Evolutionary conservation across 352 stramenopile species (phyloP).

Genomic region (Sclerospora graminicola): DNA sequence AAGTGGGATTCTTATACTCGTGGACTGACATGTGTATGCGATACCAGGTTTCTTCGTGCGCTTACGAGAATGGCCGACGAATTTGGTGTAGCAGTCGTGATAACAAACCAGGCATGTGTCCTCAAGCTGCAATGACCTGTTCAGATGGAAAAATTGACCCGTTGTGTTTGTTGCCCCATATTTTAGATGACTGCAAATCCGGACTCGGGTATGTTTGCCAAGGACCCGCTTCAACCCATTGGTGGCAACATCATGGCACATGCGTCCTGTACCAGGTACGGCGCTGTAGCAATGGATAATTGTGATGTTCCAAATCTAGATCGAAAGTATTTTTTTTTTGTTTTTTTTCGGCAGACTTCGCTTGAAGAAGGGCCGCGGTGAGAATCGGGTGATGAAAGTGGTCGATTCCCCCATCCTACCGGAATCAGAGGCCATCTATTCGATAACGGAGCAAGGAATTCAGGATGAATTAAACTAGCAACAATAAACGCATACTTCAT

Average conservation of each 20-base stretch:
- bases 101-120: conserved; percentile 82
- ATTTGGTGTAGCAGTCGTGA: conserved; percentile 96
- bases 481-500: conserved; percentile 13
- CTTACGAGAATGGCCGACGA: conserved; percentile 96
- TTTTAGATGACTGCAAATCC: conserved; percentile 83
- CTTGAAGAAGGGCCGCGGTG: conserved; percentile 94
- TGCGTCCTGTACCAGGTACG: conserved; percentile 67
- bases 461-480: conserved; percentile 84
- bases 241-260: conserved; percentile 88
- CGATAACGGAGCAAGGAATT: conserved; percentile 92
- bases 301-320: too few relatives aligned
- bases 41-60: conserved; percentile 91
- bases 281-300: too few relatives aligned
- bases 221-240: conserved; percentile 85
- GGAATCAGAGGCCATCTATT: conserved; percentile 97
- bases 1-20: not conserved
- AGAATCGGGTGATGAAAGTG: conserved; percentile 98
- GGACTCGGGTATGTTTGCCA: conserved; percentile 86
- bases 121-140: too few relatives aligned
- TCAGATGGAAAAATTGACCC: not conserved
- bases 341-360: conserved; percentile 49
- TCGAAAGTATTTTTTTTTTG: conserved; percentile 1
- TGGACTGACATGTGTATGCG: not conserved
- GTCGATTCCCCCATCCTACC: conserved; percentile 94
- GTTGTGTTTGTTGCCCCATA: not conserved